phyloP scores from a whole-genome alignment of 2,329 filamentous ascomycete genomes.

The Aspergillus tanneri region DNA sequence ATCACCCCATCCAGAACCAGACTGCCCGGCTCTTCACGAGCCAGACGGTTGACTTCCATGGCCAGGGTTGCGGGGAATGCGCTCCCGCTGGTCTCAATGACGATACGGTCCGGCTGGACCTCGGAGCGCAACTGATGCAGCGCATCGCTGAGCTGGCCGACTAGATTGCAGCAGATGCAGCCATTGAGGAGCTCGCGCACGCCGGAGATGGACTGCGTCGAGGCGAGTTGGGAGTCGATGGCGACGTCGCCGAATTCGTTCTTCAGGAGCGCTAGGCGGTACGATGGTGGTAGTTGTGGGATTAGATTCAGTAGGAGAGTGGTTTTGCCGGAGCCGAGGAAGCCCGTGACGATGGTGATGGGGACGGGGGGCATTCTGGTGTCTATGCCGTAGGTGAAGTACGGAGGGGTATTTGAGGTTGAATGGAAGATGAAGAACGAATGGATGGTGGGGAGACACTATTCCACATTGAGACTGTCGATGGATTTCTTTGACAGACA shows the following conservation, averaged over 20 bases:
- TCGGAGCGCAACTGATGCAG: conserved; percentile 68
- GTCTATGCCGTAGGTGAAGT: background rate
- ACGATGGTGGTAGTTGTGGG: conserved; percentile 81
- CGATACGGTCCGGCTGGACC: conserved; percentile 73
- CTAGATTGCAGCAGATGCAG: conserved; percentile 98
- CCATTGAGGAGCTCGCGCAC: conserved; percentile 93
- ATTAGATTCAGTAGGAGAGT: conserved; percentile 92
- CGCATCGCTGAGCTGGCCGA: conserved; percentile 82
- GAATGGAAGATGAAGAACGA: background rate
- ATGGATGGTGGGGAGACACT: no score
- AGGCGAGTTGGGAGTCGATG: conserved; percentile 87
- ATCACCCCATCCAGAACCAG: conserved; percentile 85
- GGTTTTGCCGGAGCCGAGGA: conserved; percentile 93
- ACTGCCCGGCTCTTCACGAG: conserved; percentile 56
- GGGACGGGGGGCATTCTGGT: conserved; percentile 67
- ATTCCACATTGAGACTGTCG: no score
- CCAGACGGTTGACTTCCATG: conserved; percentile 81
- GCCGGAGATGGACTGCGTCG: conserved; percentile 77
- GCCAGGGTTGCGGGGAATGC: conserved; percentile 87
- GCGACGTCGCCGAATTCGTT: conserved; percentile 97
- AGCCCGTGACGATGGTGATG: conserved; percentile 93
- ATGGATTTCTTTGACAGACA: no score
- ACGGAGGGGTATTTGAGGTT: background rate
- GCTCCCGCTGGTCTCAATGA: conserved; percentile 88
- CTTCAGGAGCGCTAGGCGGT: conserved; percentile 91